Conservation (phyloP, 768 basidiomycete genomes). For the Lactarius quietus region DNA sequence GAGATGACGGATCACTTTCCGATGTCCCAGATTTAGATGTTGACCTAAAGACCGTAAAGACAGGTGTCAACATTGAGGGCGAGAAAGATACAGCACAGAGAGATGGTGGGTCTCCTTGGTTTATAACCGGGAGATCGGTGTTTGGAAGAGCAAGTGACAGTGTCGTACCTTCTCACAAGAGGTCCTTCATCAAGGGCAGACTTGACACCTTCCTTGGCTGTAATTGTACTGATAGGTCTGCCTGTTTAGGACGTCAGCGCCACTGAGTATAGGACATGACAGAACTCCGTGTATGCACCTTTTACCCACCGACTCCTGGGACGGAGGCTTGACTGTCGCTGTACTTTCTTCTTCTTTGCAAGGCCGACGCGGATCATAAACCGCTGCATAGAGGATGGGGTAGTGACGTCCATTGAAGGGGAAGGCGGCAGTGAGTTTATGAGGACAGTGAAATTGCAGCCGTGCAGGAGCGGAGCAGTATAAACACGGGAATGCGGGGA, state of each 20-base stretch:
- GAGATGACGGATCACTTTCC: background rate
- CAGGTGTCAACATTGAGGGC: background rate
- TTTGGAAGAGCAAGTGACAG: background rate
- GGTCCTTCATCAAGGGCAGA: background rate
- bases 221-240: background rate
- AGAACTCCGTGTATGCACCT: background rate
- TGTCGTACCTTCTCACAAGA: conserved; percentile 2
- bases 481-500: background rate
- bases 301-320: background rate
- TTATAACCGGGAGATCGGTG: background rate
- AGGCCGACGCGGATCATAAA: background rate
- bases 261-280: background rate
- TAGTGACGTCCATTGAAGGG: background rate
- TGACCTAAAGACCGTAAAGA: conserved; percentile 2
- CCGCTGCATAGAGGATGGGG: background rate
- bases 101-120: background rate
- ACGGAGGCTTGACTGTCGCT: background rate
- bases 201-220: background rate
- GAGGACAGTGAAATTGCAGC: background rate
- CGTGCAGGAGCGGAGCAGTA: background rate
- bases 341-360: conserved; percentile 1
- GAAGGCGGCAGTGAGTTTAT: background rate
- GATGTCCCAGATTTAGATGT: background rate
- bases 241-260: background rate
- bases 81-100: background rate